Evolutionary conservation across 2,329 filamentous ascomycete species (phyloP).

Genomic region (Fusarium domesticum): DNA sequence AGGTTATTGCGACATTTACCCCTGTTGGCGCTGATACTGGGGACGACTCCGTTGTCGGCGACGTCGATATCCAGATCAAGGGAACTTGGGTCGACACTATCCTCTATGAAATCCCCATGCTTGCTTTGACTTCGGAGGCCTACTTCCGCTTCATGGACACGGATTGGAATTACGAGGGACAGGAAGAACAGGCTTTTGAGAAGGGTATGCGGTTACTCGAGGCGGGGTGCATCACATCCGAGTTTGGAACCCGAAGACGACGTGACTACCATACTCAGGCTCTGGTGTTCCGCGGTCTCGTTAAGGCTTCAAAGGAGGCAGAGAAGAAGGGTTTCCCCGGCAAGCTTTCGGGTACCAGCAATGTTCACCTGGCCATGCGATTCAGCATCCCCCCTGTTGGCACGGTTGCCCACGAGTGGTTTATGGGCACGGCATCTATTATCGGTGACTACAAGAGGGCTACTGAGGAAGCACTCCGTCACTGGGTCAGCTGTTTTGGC

Average conservation of each 20-base stretch:
- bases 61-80: slow-evolving; percentile 71
- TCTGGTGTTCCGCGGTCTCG: slow-evolving; percentile 82
- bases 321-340: slow-evolving; percentile 63
- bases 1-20: slow-evolving; percentile 69
- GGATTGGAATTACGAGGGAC: slow-evolving; percentile 85
- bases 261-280: slow-evolving; percentile 95
- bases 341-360: slow-evolving; percentile 83
- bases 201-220: slow-evolving; percentile 79
- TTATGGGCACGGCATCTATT: slow-evolving; percentile 96
- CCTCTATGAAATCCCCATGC: slow-evolving; percentile 91
- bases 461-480: slow-evolving; percentile 77
- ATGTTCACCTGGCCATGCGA: slow-evolving; percentile 95
- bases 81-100: slow-evolving; percentile 94
- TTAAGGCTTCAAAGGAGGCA: slow-evolving; percentile 71
- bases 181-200: slow-evolving; percentile 77
- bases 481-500: slow-evolving; percentile 92
- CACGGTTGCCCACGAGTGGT: slow-evolving; percentile 95
- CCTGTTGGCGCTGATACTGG: slow-evolving; percentile 55
- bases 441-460: slow-evolving; percentile 80
- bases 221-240: slow-evolving; percentile 83
- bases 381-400: slow-evolving; percentile 82
- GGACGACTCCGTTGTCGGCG: slow-evolving; percentile 65
- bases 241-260: slow-evolving; percentile 86
- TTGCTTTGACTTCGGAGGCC: slow-evolving; percentile 89
- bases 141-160: slow-evolving; percentile 96